Conservation (phyloP, 257 asterid genomes). For the Lantana camara region DNA sequence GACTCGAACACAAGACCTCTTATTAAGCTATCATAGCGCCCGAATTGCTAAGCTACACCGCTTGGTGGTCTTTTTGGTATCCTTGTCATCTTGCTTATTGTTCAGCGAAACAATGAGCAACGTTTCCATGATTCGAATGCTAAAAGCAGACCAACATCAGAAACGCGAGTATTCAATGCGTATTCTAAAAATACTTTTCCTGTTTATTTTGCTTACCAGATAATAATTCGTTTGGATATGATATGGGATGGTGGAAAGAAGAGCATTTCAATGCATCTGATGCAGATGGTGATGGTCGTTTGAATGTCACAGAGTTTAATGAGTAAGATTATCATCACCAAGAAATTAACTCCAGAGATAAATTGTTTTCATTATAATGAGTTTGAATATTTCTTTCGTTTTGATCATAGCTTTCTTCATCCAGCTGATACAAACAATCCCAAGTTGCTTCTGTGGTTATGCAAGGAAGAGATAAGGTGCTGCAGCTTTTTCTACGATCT, state of each 20-base stretch:
- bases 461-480: constrained; percentile 95
- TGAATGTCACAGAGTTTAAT: constrained; percentile 85
- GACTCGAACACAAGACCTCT: no score
- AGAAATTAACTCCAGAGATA: no score
- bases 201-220: constrained; percentile 45
- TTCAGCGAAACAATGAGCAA: no score
- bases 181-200: constrained; percentile 19
- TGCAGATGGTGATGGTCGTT: constrained; percentile 76
- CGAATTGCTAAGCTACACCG: no score
- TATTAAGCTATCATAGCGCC: no score
- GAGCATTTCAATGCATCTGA: constrained; percentile 96
- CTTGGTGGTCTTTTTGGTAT: no score
- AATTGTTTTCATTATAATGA: no score
- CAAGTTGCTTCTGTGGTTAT: constrained; percentile 77
- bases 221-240: constrained; percentile 63
- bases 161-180: not conserved
- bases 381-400: no score
- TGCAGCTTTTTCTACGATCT: constrained; percentile 16
- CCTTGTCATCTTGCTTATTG: no score
- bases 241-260: constrained; percentile 98
- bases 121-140: no score
- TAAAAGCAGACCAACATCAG: no score
- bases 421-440: constrained; percentile 89
- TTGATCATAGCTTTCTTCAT: constrained; percentile 73
- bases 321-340: constrained; percentile 63